A percentile compares a stretch with the other conserved stretches of the same genome.
These are phyloP conservation scores for Plantago ovata DNA, from an alignment of 257 asterid species.

Conservation along the genomic window DNA sequence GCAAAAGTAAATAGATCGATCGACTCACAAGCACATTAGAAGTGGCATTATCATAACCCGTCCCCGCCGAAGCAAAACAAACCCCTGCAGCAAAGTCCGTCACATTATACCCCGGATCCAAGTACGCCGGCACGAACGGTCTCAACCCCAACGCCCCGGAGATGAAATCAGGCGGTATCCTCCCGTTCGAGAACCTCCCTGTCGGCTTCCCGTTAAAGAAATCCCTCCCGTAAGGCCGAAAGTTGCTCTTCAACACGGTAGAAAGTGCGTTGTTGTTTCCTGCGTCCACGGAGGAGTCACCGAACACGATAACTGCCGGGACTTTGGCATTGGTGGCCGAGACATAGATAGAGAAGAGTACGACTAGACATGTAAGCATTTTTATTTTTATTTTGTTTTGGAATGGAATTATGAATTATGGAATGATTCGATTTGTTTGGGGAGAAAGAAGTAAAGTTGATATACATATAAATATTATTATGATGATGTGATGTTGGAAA, in stretches of 20 bases:
- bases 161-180: slow-evolving; percentile 78
- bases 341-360: slow-evolving; percentile 10
- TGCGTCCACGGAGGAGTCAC: slow-evolving; percentile 87
- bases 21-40: slow-evolving; percentile 73
- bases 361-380: no score
- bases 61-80: slow-evolving; percentile 91
- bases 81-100: slow-evolving; percentile 77
- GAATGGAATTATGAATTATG: no score
- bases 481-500: no score
- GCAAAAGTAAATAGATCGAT: background rate
- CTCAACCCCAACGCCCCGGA: slow-evolving; percentile 75
- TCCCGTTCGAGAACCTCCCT: slow-evolving; percentile 83
- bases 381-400: no score
- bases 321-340: slow-evolving; percentile 25
- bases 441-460: no score
- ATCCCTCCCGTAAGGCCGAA: slow-evolving; percentile 88
- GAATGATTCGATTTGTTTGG: no score
- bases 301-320: slow-evolving; percentile 86
- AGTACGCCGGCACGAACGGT: slow-evolving; percentile 84
- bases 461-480: no score
- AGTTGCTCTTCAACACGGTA: slow-evolving; percentile 72
- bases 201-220: slow-evolving; percentile 69
- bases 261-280: slow-evolving; percentile 82
- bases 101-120: slow-evolving; percentile 60
- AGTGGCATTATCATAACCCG: slow-evolving; percentile 76